Base-by-base conservation (phyloP, 345 rosid genomes). In the Populus alba region DNA sequence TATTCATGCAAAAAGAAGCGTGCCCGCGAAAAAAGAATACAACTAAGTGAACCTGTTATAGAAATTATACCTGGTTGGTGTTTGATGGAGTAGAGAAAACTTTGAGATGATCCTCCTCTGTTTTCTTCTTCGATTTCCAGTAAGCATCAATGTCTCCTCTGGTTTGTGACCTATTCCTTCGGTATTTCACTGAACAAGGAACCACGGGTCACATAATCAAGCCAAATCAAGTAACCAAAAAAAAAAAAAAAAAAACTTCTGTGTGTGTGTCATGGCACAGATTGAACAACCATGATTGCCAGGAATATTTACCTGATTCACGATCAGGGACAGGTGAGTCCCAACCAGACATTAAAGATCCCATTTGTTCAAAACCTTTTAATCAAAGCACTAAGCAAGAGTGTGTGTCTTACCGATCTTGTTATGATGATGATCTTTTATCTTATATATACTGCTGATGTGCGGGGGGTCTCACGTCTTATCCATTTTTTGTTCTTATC, bases 331-430 rank as follows among this genome's bases (percentile, higher is more conserved):
- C 79, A 20, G 79, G 89, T 18, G 97, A 96, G 80, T 90, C 95
- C 99, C 99, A 96, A 73, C 99, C 99, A 57, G 94, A 82, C 99
- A 96, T 86, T 85, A 96, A 82, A 85, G 98, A 96, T 78, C 99
- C 99, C 99, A 96, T 81, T 68, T 41, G 20, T 33, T 66, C 41
- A 35, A 51, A 72, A 25, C 12, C 72, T 78, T 66, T 62, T 39
- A 62, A 25, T 39, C 9, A n/a, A 43, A 39, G 31, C 41, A 23
- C 38, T 20, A 6, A 11, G 13, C 66, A 8, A 3, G 29, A 23
- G 27, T 4, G 29, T 9, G n/a, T 8, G 62, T 9, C 62, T 45
- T 12, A 45, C 16, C 49, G 49, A 10, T 45, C 13, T 1, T 45
- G 18, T 12, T 2, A 3, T 15, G 0, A 43, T 10, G 7, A 47